These are phyloP conservation scores for Daldinia childiae DNA, from an alignment of 495 filamentous ascomycete species.

Conservation along the genomic window DNA sequence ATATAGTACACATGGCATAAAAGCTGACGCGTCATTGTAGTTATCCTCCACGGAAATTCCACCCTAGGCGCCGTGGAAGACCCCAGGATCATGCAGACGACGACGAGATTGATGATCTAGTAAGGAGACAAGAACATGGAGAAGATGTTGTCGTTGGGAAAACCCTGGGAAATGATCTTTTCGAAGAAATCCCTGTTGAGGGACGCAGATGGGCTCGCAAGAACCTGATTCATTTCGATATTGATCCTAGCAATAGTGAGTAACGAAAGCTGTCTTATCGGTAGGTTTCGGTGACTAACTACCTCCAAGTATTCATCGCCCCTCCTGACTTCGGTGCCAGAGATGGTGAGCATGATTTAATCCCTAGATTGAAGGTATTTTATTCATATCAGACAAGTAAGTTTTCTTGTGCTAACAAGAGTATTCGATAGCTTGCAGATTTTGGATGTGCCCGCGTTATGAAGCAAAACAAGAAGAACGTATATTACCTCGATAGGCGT, in stretches of 20 bases:
- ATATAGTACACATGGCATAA: background rate
- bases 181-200: slow-evolving; percentile 20
- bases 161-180: slow-evolving; percentile 16
- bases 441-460: slow-evolving; percentile 20
- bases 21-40: slow-evolving; percentile 10
- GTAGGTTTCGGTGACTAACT: background rate
- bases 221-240: slow-evolving; percentile 35
- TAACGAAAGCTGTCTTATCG: background rate
- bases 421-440: slow-evolving; percentile 26
- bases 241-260: slow-evolving; percentile 37
- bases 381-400: background rate
- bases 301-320: slow-evolving; percentile 23
- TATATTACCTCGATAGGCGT: slow-evolving; percentile 13
- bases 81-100: background rate
- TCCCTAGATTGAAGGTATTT: slow-evolving; percentile 36
- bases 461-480: slow-evolving; percentile 23
- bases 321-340: slow-evolving; percentile 7
- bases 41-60: slow-evolving; percentile 33
- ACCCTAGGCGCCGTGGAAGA: slow-evolving; percentile 21
- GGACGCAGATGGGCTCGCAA: slow-evolving; percentile 22
- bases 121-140: background rate
- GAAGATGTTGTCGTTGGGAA: slow-evolving; percentile 3
- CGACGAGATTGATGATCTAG: background rate
- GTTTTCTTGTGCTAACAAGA: slow-evolving; percentile 5
- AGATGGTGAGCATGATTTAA: slow-evolving; percentile 27